Base-by-base conservation (phyloP, 2,329 filamentous ascomycete species). In the Colletotrichum spaethianum region DNA sequence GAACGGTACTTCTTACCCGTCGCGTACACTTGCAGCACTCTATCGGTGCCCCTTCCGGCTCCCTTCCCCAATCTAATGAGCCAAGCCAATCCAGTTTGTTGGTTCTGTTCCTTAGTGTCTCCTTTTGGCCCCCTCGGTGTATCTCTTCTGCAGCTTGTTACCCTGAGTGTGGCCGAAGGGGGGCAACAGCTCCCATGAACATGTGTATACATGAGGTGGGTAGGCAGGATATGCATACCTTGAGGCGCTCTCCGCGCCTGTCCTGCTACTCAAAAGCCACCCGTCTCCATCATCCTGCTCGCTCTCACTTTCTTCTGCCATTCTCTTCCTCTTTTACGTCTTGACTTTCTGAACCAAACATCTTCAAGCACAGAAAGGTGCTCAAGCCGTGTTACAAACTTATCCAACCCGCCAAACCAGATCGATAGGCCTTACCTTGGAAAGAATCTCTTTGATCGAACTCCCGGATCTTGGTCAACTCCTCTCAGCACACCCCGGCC, bases 11-110 rank as follows among this genome's bases (percentile, higher is more conserved):
- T 73, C 67, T 31, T 28, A 71, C 70, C 70, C 73, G 70, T 67
- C 73, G 38, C 64, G 36, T 64, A 61, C 66, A 70, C 70, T 67
- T 64, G 70, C 70, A 73, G 73, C 63, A 73, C 61, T 74, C 71
- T 74, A 73, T 74, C 67, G 71, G 73, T 74, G 71, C 73, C 67
- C 71, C 73, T 74, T 74, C 73, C 73, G 71, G 67, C 59, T 73
- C 57, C 69, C 72, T 70, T 73, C 65, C 67, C 73, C 56, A 71
- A 70, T 74, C 73, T 72, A 68, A 73, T 62, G 59, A 74, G 73
- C 71, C 73, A 74, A 74, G 73, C 73, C 66, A 71, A 74, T 72
- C 73, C 73, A 72, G 67, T 28, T 64, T 69, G 73, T 74, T 74
- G 73, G 73, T 74, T 68, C 67, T 66, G 33, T 63, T 74, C 61